Base-by-base conservation (phyloP, 352 stramenopile genomes). In the Phytophthora hybrid region DNA sequence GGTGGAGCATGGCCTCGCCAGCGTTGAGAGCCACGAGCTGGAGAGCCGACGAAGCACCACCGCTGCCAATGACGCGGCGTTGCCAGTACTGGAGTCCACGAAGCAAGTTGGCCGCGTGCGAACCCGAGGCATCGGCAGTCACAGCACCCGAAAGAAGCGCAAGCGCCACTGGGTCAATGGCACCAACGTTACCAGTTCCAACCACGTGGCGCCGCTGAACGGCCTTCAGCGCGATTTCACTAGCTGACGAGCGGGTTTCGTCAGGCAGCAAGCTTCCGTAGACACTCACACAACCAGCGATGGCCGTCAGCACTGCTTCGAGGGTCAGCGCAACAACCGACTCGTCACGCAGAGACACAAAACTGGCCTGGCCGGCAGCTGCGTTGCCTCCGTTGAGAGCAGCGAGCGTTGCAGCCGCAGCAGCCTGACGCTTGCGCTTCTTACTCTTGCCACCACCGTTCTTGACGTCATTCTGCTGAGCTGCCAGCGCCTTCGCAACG, bases 371-470 rank as follows among this genome's bases (percentile, higher is more conserved):
- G 14, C 32, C 62, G 26, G 26, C 26, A 60, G 46, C 39, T 16
- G 55, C 44, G 26, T 63, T 74, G 5, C 71, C 60, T 60, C 68
- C 71, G 21, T 77, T 79, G 13, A 82, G 58, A 26, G 64, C 78
- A 19, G 80, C 77, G 3, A 84, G 66, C 9, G 80, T 76, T 18
- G 91, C 80, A 57, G 87, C 78, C 31, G 86, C 82, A 21, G 78
- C 83, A 29, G 83, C 77, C 60, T 93, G 84, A 39, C 89, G 89
- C 77, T 94, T 94, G 57, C 89, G 88, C 74, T 96, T 96, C 78
- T 96, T 96, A 69, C 84, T 89, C 67, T 94, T 96, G 26, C 54
- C 77, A 55, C 64, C 62, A 19, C 49, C 63, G 3, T 74, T 66
- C 52, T 79, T 77, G 4, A 51, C 44, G 51, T 73, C 72, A 5